phyloP scores from a whole-genome alignment of 2,329 filamentous ascomycete species.

The Xylogone sp. region DNA sequence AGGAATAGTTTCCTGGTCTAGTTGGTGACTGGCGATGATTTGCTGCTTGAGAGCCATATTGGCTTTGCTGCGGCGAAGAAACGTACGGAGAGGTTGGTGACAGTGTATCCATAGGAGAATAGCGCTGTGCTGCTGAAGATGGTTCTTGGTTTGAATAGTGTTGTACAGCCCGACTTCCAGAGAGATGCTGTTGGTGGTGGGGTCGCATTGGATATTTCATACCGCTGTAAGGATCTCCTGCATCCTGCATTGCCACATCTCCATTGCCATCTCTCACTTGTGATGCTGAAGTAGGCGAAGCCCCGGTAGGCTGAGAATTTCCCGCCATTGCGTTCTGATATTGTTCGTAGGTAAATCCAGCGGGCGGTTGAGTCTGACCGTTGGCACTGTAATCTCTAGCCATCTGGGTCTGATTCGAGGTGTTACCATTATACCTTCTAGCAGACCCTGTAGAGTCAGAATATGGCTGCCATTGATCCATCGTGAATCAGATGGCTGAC shows the following conservation, averaged over 20 bases:
- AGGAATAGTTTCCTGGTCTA: slow-evolving; percentile 58
- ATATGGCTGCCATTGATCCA: slow-evolving; percentile 68
- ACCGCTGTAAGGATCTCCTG: slow-evolving; percentile 75
- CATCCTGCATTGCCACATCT: slow-evolving; percentile 84
- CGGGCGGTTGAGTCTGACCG: slow-evolving; percentile 44
- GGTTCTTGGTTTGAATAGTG: slow-evolving; percentile 71
- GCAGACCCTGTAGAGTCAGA: slow-evolving; percentile 59
- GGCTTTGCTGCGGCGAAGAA: slow-evolving; percentile 52
- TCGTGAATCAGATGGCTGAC: slow-evolving; percentile 26
- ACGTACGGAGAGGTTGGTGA: slow-evolving; percentile 78
- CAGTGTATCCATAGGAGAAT: slow-evolving; percentile 91
- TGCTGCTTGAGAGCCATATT: slow-evolving; percentile 42
- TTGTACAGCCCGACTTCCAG: slow-evolving; percentile 47
- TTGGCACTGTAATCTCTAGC: slow-evolving; percentile 40
- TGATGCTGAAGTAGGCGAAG: slow-evolving; percentile 54
- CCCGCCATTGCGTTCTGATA: slow-evolving; percentile 49
- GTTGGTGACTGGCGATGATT: slow-evolving; percentile 74
- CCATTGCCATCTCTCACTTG: slow-evolving; percentile 68
- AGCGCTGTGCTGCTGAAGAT: slow-evolving; percentile 81
- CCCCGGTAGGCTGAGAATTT: slow-evolving; percentile 48
- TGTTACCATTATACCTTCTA: slow-evolving; percentile 59
- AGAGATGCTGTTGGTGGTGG: slow-evolving; percentile 70
- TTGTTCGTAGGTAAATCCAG: slow-evolving; percentile 64
- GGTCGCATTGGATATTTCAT: slow-evolving; percentile 83
- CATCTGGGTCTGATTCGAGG: slow-evolving; percentile 42